Evolutionary conservation across 2,329 filamentous ascomycete species (phyloP), one percentile per base, ranked within the genome.

Genomic region (Rhinocladiella mackenziei): DNA sequence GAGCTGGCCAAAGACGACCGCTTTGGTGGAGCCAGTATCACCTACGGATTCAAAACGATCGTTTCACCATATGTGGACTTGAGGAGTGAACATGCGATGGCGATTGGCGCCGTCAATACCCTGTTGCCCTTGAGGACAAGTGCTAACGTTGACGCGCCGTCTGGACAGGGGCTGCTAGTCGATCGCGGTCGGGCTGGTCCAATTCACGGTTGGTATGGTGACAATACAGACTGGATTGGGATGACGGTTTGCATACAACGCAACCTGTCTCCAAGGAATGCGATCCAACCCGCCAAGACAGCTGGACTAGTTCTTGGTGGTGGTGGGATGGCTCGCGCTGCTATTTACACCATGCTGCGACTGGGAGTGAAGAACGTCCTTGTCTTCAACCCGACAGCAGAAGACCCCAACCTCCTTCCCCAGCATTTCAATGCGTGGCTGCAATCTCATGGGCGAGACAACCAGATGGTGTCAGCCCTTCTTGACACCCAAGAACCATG

Each of bases 101-200:
- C 56, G 7, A 63, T 63, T 15, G 46, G 55, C 9, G 59, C 60
- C 5, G 56, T 62, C 2, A 62, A 62, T 34, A 63, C 60, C 4
- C 4, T 37, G 5, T 5, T 37, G 5, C 46, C 60, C 1, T 39
- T 37, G 5, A 17, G 34, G 15, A 9, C 32, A 8, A 6, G 7
- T 5, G 7, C 9, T 4, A 6, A 6, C 9, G 9, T 5, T 8
- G 14, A 4, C 10, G 14, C 10, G 4, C 34, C 20, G 4, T n/a
- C 18, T 23, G 4, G 6, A 25, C 10, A 6, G 4, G 17, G 8
- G 22, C n/a, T 41, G 8, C 6, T 20, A 9, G 30, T 15, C 18
- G 11, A 28, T 9, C 38, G 36, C 3, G 14, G 35, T 13, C 25
- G 28, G 23, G 18, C 80, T 1, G 83, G 84, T 0, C 77, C 79